Base-by-base conservation (phyloP, 2,329 filamentous ascomycete genomes). In the Tothia fuscella region DNA sequence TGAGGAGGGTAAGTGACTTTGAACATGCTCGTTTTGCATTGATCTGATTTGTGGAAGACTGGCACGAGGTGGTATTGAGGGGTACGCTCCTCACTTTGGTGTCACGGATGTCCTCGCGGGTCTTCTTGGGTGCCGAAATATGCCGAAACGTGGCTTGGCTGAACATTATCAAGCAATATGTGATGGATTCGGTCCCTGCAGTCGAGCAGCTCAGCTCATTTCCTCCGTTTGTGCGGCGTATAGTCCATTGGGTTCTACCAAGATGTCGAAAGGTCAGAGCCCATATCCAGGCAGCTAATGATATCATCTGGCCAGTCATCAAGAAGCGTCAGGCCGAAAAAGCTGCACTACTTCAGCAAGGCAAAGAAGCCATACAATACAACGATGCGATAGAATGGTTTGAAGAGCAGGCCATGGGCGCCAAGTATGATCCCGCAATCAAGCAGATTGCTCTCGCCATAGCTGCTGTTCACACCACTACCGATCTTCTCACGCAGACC, bases 81-180 rank as follows among this genome's bases (percentile, higher is more conserved):
- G 30, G 17, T 5, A n/a, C 25, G 19, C 13, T 71, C 32, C 59
- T 76, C 2, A 61, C 68, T 17, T 61, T 68, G 3, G 59, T 78
- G 9, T 67, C 72, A 5, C 66, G 71, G 2, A 50, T 77, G 17
- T 73, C 70, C 20, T 70, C 72, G 1, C 61, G 66, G 16, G 63
- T 69, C 4, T 75, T 76, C 47, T 65, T 75, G 5, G 72, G 72
- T 2, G 50, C 64, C 2, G 55, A 60, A 12, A 58, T 75, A 42
- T 71, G 66, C 49, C 69, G 71, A 14, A 58, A 67, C 30, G 65
- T 72, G 48, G 60, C 65, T 44, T 76, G 72, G 72, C 65, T 75
- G 58, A 58, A 67, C 36, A 66, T 67, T 16, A 64, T 62, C 54
- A 60, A 71, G 54, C 63, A 69, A 53, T 73, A 68, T 50, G 66